Percentiles rank a stretch among this genome's conserved stretches.
phyloP scores from a whole-genome alignment of 2,329 filamentous ascomycete species.

The Diaporthe ampelina region DNA sequence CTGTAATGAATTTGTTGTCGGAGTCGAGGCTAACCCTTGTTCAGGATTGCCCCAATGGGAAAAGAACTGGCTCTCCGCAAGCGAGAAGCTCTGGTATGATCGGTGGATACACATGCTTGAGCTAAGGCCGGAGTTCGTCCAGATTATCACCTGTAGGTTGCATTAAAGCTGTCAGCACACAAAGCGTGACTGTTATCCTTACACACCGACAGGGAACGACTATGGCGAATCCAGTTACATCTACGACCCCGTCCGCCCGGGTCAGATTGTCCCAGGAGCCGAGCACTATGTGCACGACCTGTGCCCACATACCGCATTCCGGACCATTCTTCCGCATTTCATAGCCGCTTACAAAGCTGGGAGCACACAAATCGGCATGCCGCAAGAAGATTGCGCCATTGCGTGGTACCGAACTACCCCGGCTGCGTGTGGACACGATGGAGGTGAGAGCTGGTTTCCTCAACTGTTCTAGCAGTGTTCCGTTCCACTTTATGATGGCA shows the following conservation, averaged over 20 bases:
- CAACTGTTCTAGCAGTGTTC: neutral
- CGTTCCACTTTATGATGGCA: neutral
- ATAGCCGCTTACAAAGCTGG: slow-evolving; percentile 65
- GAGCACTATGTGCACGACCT: slow-evolving; percentile 59
- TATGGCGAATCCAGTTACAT: slow-evolving; percentile 73
- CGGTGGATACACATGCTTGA: slow-evolving; percentile 68
- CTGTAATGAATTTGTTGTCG: slow-evolving; percentile 56
- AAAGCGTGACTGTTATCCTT: neutral
- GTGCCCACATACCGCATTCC: slow-evolving; percentile 64
- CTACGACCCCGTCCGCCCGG: slow-evolving; percentile 57
- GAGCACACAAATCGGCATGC: slow-evolving; percentile 48
- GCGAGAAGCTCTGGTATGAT: slow-evolving; percentile 68
- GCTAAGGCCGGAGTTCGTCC: slow-evolving; percentile 64
- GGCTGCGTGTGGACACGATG: slow-evolving; percentile 49
- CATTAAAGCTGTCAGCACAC: slow-evolving; percentile 1
- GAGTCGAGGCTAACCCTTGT: slow-evolving; percentile 51
- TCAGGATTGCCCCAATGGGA: slow-evolving; percentile 44
- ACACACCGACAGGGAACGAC: slow-evolving; percentile 62
- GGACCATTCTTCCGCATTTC: slow-evolving; percentile 62
- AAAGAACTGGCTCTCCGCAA: slow-evolving; percentile 71
- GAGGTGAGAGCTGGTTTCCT: slow-evolving; percentile 50
- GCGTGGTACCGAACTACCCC: slow-evolving; percentile 61
- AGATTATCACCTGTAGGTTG: slow-evolving; percentile 66
- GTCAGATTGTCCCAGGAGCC: slow-evolving; percentile 61
- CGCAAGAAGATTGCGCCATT: slow-evolving; percentile 51